A percentile compares a stretch with the other conserved stretches of the same genome.
Evolutionary conservation across 108 stramenopile species (phyloP).

Genomic region (Mediolabrus comicus): DNA sequence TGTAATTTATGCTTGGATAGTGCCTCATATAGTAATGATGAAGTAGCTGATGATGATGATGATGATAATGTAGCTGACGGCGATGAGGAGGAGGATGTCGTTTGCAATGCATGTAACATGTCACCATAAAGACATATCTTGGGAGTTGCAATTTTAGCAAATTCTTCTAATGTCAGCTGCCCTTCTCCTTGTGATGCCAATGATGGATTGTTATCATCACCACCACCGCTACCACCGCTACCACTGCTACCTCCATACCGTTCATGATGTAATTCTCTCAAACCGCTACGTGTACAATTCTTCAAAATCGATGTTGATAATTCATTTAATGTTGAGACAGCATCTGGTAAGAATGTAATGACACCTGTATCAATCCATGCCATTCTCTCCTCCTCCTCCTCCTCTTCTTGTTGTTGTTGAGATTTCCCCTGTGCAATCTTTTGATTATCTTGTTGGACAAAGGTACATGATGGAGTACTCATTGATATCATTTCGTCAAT

Average conservation of each 20-base stretch:
- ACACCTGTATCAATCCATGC: conserved; percentile 89
- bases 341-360: conserved; percentile 62
- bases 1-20: conserved; percentile 44
- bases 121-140: conserved; percentile 39
- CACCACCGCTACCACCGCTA: not conserved
- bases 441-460: not conserved
- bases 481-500: conserved; percentile 36
- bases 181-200: not conserved
- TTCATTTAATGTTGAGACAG: conserved; percentile 37
- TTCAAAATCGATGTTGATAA: conserved; percentile 39
- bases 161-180: conserved; percentile 28
- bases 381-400: not conserved
- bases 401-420: not conserved
- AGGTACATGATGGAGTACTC: conserved; percentile 19
- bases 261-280: conserved; percentile 38
- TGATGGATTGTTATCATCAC: not conserved
- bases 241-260: not conserved
- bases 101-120: conserved; percentile 34
- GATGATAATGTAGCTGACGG: not conserved
- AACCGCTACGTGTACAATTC: conserved; percentile 43
- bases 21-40: conserved; percentile 13
- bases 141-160: conserved; percentile 23
- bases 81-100: conserved; percentile 11
- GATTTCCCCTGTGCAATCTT: not conserved
- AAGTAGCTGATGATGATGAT: no score